Percentiles rank a stretch among this genome's conserved stretches.
Evolutionary conservation across 495 filamentous ascomycete species (phyloP).

Genomic region (Tuber indicum): DNA sequence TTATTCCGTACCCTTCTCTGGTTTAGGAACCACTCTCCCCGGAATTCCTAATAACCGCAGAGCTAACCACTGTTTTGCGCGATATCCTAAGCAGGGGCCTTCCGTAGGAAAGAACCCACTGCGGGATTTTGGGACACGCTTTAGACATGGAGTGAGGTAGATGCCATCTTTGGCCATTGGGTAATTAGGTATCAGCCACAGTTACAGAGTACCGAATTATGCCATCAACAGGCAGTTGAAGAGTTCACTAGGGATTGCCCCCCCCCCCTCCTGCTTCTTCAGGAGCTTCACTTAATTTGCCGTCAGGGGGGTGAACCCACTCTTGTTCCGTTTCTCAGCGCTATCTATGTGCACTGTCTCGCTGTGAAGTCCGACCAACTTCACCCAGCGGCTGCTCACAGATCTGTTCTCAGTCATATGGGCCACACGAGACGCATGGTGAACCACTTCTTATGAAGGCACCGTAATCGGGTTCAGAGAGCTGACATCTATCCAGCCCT

Average conservation of each 20-base stretch:
- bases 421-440: neutral
- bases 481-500: neutral
- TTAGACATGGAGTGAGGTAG: neutral
- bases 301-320: neutral
- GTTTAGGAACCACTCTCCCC: neutral
- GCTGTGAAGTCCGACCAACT: neutral
- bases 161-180: neutral
- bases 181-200: neutral
- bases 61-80: neutral
- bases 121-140: neutral
- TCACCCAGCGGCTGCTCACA: neutral
- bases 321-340: neutral
- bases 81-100: neutral
- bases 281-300: neutral
- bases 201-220: neutral
- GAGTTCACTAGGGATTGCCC: neutral
- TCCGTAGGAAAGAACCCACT: neutral
- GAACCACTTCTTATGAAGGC: neutral
- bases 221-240: neutral
- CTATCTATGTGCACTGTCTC: neutral
- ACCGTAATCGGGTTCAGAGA: neutral
- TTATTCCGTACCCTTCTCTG: neutral
- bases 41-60: neutral
- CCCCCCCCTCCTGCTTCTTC: neutral
- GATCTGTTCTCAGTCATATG: neutral